A percentile compares a stretch with the other conserved stretches of the same genome.
phyloP scores from a whole-genome alignment of 345 rosid species.

The Barbarea vulgaris region DNA sequence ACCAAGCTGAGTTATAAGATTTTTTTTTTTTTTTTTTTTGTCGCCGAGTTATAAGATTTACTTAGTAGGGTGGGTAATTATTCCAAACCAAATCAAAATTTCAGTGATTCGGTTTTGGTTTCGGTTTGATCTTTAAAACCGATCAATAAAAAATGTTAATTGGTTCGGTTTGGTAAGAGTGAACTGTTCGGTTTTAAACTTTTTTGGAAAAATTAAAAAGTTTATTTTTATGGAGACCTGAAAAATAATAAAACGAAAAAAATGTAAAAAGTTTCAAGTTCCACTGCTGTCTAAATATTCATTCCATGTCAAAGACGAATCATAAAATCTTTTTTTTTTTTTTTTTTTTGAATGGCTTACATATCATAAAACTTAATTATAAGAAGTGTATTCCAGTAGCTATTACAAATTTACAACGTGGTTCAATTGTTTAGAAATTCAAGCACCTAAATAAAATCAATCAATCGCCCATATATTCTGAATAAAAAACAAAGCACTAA shows the following conservation, averaged over 20 bases:
- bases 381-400: conserved; percentile 72
- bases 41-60: no score
- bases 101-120: no score
- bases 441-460: conserved; percentile 51
- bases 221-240: no score
- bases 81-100: no score
- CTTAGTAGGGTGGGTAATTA: not conserved
- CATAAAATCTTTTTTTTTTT: no score
- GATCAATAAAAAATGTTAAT: no score
- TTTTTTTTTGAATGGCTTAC: no score
- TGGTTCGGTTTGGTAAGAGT: not conserved
- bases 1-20: not conserved
- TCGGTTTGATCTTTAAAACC: not conserved
- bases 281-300: conserved; percentile 51
- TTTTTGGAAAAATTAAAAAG: no score
- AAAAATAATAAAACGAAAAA: no score
- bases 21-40: no score
- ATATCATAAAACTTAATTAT: conserved; percentile 68
- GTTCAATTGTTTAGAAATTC: conserved; percentile 76
- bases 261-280: conserved; percentile 54
- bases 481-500: conserved; percentile 12
- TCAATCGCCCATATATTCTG: not conserved
- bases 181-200: no score
- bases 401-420: conserved; percentile 75
- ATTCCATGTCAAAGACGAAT: conserved; percentile 51